Conservation (phyloP, 768 basidiomycete species). For the Amanita rimosa region DNA sequence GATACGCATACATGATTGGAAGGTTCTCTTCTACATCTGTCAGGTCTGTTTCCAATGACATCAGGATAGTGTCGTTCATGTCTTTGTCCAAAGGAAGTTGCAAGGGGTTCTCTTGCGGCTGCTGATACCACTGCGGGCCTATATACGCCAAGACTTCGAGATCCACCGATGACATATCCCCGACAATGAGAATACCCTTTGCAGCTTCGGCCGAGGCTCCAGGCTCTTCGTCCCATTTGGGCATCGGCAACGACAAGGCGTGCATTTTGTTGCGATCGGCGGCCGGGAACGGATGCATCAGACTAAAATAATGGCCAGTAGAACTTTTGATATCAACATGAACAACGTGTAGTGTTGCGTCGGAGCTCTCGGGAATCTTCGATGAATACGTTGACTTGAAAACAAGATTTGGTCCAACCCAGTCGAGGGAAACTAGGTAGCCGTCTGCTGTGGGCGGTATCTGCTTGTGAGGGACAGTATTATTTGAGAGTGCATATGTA, state of each 20-base stretch:
- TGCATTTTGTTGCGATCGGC: constrained; percentile 10
- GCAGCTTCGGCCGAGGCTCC: constrained; percentile 20
- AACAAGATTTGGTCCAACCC: constrained; percentile 58
- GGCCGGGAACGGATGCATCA: constrained; percentile 28
- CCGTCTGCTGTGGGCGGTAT: constrained; percentile 45
- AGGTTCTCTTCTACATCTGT: constrained; percentile 32
- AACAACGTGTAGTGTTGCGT: constrained; percentile 33
- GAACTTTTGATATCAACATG: constrained; percentile 30
- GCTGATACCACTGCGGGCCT: constrained; percentile 34
- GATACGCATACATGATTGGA: constrained; percentile 65
- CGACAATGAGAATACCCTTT: constrained; percentile 32
- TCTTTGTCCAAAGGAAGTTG: constrained; percentile 59
- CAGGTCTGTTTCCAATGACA: constrained; percentile 57
- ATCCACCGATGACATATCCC: constrained; percentile 34
- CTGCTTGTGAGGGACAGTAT: constrained; percentile 41
- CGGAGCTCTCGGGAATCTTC: constrained; percentile 22
- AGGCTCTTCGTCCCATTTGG: constrained; percentile 35
- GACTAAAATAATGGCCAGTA: constrained; percentile 24
- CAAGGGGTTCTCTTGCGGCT: constrained; percentile 40
- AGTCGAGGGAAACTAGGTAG: constrained; percentile 43
- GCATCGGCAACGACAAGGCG: constrained; percentile 25
- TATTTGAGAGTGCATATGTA: constrained; percentile 49
- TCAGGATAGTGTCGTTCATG: constrained; percentile 56
- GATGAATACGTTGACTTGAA: constrained; percentile 49
- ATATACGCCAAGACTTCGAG: constrained; percentile 33